These are phyloP conservation scores for Chlorella sorokiniana DNA, from an alignment of 139 green algal species.

Conservation along the genomic window DNA sequence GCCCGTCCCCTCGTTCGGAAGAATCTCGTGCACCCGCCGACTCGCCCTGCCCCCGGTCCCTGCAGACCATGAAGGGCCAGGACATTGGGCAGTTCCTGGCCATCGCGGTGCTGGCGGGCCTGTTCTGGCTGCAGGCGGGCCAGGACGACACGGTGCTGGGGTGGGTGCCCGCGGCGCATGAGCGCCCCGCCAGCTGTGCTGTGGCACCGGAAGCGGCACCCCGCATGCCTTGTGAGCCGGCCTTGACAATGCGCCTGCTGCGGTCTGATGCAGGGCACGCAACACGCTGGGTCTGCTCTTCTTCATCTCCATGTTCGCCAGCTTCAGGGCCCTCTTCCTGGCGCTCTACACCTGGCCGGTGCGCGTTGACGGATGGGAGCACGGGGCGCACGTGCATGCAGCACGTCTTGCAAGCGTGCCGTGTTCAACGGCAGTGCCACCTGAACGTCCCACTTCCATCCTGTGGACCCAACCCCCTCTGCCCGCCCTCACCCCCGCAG, in stretches of 20 bases:
- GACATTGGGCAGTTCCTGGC: slow-evolving; percentile 39
- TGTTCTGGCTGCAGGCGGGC: slow-evolving; percentile 58
- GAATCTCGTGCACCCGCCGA: no score
- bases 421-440: no score
- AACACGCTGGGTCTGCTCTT: slow-evolving; percentile 56
- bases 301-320: slow-evolving; percentile 64
- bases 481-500: not conserved
- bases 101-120: slow-evolving; percentile 46
- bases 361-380: not conserved
- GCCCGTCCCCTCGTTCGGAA: no score
- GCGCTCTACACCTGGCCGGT: not conserved
- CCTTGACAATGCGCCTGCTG: not conserved
- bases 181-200: no score
- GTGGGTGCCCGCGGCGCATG: not conserved
- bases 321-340: slow-evolving; percentile 34
- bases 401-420: not conserved
- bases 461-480: not conserved
- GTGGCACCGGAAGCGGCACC: no score
- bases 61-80: slow-evolving; percentile 20
- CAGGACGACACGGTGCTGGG: slow-evolving; percentile 35
- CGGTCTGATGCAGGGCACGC: not conserved
- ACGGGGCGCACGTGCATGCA: not conserved
- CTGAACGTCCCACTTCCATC: not conserved
- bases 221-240: not conserved
- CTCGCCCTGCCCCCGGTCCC: not conserved